Evolutionary conservation across 192 early-diverging fungal species (phyloP), one percentile per base, ranked within the genome.

Genomic region (Chytriomyces sp.): DNA sequence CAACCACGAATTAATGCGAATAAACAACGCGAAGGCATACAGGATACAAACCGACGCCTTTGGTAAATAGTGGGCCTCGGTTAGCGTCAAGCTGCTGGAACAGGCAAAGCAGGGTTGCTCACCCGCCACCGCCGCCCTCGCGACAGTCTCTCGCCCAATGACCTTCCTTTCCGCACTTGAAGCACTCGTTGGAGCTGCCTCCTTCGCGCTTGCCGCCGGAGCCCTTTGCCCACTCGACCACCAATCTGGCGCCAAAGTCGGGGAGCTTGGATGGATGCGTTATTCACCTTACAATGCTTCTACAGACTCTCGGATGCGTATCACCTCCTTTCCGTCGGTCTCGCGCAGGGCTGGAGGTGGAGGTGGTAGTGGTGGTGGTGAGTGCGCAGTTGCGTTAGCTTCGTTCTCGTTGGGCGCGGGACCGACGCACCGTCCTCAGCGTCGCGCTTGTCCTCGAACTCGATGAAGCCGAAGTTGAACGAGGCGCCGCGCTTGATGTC

Each of bases 401-500:
- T n/a, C n/a, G n/a, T n/a, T n/a, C n/a, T n/a, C n/a, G n/a, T n/a
- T n/a, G n/a, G n/a, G n/a, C n/a, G n/a, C n/a, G n/a, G n/a, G n/a
- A n/a, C n/a, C n/a, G n/a, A n/a, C n/a, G n/a, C n/a, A n/a, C n/a
- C n/a, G 80, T 80, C 78, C 41, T 80, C 74, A 38, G 82, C 84
- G 54, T 85, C 84, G 7, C 75, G 59, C 22, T 74, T 75, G 52
- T 83, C 75, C 33, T 85, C 80, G 71, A 72, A 85, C 52, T 83
- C 84, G 33, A 85, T 73, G 65, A 85, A 85, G 39, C 82, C 82
- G 70, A 84, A 75, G 74, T 83, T 84, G 60, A 39, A 75, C 38
- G 68, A 68, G 17, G 72, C 65, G 39, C 78, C 78, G n/a, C 75
- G 58, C 57, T 79, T 79, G 56, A 79, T 65, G 59, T 82, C 78